These are phyloP conservation scores for Capsicum baccatum DNA, from an alignment of 257 asterid genomes.

Conservation along the genomic window DNA sequence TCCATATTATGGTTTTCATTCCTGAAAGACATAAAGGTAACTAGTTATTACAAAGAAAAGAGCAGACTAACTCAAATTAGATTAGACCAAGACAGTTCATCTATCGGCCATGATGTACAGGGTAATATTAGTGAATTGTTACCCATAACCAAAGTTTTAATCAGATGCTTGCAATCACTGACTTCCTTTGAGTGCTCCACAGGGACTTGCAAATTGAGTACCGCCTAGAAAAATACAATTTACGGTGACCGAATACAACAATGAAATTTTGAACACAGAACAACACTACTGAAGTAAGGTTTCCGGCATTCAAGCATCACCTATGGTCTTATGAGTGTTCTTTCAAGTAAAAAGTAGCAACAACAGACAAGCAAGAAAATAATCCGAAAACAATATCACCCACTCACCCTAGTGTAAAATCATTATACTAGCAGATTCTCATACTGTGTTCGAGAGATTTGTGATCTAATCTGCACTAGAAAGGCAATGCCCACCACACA, in stretches of 20 bases:
- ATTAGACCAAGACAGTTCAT: constrained; percentile 30
- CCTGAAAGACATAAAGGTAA: constrained; percentile 54
- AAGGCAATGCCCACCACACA: not conserved
- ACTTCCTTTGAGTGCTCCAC: constrained; percentile 97
- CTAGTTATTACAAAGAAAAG: constrained; percentile 16
- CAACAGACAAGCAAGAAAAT: not conserved
- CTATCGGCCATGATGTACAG: constrained; percentile 21
- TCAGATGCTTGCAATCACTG: constrained; percentile 95
- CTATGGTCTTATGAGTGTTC: not conserved
- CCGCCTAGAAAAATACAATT: constrained; percentile 66
- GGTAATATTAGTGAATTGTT: constrained; percentile 40
- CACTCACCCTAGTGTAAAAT: not conserved
- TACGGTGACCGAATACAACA: constrained; percentile 17
- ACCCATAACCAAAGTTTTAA: constrained; percentile 98
- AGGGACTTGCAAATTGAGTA: constrained; percentile 77
- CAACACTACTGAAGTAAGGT: constrained; percentile 4
- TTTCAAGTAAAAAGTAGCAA: not conserved
- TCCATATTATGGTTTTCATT: constrained; percentile 98
- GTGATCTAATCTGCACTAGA: constrained; percentile 2
- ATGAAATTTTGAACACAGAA: constrained; percentile 10
- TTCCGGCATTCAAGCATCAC: not conserved
- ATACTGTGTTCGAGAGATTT: not conserved
- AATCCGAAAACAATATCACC: not conserved
- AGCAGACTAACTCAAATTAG: not conserved
- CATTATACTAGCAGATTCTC: not conserved